Evolutionary conservation across 768 basidiomycete species (phyloP).

Genomic region (Tephrocybe sp.): DNA sequence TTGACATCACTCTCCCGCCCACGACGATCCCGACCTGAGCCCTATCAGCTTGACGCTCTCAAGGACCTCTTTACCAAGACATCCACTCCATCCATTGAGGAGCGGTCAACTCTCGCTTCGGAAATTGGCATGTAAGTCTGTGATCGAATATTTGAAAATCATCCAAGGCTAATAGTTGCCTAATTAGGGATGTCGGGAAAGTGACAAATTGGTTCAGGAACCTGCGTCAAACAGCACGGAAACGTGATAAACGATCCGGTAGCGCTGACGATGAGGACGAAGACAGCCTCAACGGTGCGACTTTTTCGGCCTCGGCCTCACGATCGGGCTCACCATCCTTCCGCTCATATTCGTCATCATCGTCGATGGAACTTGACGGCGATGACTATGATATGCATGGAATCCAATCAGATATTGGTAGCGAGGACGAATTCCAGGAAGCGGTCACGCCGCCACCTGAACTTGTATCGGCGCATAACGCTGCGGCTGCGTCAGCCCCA

Average conservation of each 20-base stretch:
- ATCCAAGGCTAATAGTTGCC: constrained; percentile 18
- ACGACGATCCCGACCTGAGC: constrained; percentile 76
- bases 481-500: constrained; percentile 26
- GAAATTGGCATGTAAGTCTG: constrained; percentile 72
- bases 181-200: constrained; percentile 70
- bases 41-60: constrained; percentile 73
- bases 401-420: constrained; percentile 52
- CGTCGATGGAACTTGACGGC: constrained; percentile 51
- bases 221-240: constrained; percentile 77
- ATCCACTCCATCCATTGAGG: constrained; percentile 75
- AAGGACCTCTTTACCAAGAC: constrained; percentile 70
- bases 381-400: constrained; percentile 43
- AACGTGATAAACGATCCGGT: constrained; percentile 55
- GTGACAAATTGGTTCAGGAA: constrained; percentile 91
- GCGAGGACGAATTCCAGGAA: constrained; percentile 74
- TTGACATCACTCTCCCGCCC: constrained; percentile 48
- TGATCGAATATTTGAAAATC: constrained; percentile 15
- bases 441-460: constrained; percentile 72
- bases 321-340: constrained; percentile 53
- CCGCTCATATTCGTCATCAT: constrained; percentile 51
- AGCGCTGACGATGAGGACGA: constrained; percentile 48
- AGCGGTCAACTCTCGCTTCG: constrained; percentile 68
- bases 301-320: constrained; percentile 45
- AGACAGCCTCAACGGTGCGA: constrained; percentile 40
- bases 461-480: constrained; percentile 35